Evolutionary conservation across 2,329 filamentous ascomycete genomes (phyloP).

Genomic region (Fusarium sp.): DNA sequence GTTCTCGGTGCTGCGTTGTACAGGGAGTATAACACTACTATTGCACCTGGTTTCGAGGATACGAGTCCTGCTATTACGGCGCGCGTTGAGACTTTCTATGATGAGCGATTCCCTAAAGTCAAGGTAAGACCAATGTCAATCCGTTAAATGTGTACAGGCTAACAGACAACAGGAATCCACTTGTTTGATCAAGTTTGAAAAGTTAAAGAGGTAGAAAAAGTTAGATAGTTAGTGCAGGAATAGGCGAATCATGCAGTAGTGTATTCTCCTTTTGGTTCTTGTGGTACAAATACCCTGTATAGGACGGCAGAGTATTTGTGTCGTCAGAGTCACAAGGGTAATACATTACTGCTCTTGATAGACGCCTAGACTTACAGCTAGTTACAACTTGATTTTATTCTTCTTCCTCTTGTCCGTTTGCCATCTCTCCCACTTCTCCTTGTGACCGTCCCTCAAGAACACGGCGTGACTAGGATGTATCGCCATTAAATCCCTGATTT

Average conservation of each 20-base stretch:
- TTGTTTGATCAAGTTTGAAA: constrained; percentile 36
- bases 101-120: constrained; percentile 30
- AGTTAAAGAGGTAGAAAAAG: neutral
- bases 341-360: neutral
- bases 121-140: neutral
- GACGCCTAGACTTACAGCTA: rapidly evolving
- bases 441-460: rapidly evolving
- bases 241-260: neutral
- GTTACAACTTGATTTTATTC: neutral
- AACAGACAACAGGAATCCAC: constrained; percentile 18
- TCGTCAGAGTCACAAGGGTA: rapidly evolving
- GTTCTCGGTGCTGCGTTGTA: constrained; percentile 33
- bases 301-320: rapidly evolving
- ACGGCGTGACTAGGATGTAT: rapidly evolving
- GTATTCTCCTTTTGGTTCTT: neutral
- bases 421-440: neutral
- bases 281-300: neutral
- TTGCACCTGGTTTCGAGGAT: constrained; percentile 26
- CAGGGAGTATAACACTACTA: constrained; percentile 26
- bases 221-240: neutral
- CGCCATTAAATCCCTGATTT: rapidly evolving
- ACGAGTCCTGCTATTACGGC: constrained; percentile 37
- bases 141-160: rapidly evolving
- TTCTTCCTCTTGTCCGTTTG: rapidly evolving
- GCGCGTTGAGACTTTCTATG: constrained; percentile 40